Evolutionary conservation across 257 asterid species (phyloP).

Genomic region (Penstemon barbatus): DNA sequence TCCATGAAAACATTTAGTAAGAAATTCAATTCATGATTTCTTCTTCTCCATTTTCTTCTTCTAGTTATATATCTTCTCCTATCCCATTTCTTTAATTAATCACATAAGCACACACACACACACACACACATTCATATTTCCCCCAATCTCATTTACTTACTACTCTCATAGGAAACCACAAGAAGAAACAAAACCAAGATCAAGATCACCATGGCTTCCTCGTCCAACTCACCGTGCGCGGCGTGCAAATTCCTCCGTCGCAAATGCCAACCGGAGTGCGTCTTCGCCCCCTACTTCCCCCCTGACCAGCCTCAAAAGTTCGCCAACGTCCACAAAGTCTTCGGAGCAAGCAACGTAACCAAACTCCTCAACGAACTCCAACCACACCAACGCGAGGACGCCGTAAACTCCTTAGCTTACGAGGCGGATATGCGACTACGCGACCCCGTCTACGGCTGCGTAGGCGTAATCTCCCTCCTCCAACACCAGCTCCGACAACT

Average conservation of each 20-base stretch:
- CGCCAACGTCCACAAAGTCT: slow-evolving; percentile 70
- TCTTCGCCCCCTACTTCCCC: slow-evolving; percentile 71
- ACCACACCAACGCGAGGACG: slow-evolving; percentile 77
- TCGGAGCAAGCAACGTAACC: slow-evolving; percentile 79
- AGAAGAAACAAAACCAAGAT: too few species aligned
- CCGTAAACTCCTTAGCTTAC: slow-evolving; percentile 66
- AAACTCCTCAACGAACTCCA: slow-evolving; percentile 68
- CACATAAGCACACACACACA: too few species aligned
- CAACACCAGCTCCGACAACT: slow-evolving; percentile 85
- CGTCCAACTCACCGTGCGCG: slow-evolving; percentile 69
- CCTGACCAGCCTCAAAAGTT: slow-evolving; percentile 79
- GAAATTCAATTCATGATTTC: neutral
- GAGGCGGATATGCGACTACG: slow-evolving; percentile 83
- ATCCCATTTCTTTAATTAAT: neutral
- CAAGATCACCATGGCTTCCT: slow-evolving; percentile 40
- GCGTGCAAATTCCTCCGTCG: slow-evolving; percentile 81
- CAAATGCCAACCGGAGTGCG: slow-evolving; percentile 73
- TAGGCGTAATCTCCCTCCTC: slow-evolving; percentile 76
- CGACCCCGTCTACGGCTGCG: slow-evolving; percentile 80
- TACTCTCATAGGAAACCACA: too few species aligned
- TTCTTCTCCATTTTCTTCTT: neutral
- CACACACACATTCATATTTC: too few species aligned
- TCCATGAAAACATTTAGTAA: too few species aligned
- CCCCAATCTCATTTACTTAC: too few species aligned
- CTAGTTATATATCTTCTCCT: neutral